A percentile compares a stretch with the other conserved stretches of the same genome.
Evolutionary conservation across 2,329 filamentous ascomycete genomes (phyloP).

Genomic region (Cercospora brassicicola): DNA sequence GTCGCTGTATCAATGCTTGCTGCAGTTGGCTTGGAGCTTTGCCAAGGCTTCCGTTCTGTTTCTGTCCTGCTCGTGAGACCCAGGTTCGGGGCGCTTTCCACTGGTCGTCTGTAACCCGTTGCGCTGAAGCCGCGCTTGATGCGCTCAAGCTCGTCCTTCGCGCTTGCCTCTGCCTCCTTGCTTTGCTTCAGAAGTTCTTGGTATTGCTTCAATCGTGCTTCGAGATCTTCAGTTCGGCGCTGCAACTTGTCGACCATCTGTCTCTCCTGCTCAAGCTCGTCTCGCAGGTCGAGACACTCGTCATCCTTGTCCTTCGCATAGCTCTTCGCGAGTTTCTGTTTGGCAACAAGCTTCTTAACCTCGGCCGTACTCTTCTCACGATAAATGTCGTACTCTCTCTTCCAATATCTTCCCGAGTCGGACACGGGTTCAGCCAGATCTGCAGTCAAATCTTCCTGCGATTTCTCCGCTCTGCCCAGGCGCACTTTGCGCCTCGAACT

Average conservation of each 20-base stretch:
- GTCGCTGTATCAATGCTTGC: not conserved
- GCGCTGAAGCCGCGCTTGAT: conserved; percentile 18
- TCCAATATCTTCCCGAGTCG: conserved; percentile 77
- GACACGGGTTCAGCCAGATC: conserved; percentile 74
- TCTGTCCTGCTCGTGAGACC: conserved; percentile 5
- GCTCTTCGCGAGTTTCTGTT: conserved; percentile 76
- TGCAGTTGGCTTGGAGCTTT: not conserved
- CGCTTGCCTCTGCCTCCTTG: conserved; percentile 9
- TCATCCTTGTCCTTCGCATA: conserved; percentile 76
- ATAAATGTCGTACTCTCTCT: conserved; percentile 72
- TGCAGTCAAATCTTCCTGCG: conserved; percentile 58
- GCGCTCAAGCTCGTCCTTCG: conserved; percentile 15
- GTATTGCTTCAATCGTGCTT: conserved; percentile 55
- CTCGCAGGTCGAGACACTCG: conserved; percentile 65
- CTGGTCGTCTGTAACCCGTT: conserved; percentile 12
- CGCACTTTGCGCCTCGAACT: conserved; percentile 33
- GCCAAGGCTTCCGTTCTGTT: conserved; percentile 1
- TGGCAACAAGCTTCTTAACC: conserved; percentile 74
- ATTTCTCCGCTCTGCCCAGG: conserved; percentile 31
- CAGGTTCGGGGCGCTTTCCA: not conserved
- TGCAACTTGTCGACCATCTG: conserved; percentile 66
- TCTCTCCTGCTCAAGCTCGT: conserved; percentile 67
- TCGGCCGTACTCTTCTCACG: conserved; percentile 70
- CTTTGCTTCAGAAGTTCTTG: conserved; percentile 34
- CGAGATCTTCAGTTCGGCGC: conserved; percentile 60